A percentile compares a stretch with the other conserved stretches of the same genome.
phyloP scores from a whole-genome alignment of 2,329 filamentous ascomycete species.

The Colletotrichum australisinense region DNA sequence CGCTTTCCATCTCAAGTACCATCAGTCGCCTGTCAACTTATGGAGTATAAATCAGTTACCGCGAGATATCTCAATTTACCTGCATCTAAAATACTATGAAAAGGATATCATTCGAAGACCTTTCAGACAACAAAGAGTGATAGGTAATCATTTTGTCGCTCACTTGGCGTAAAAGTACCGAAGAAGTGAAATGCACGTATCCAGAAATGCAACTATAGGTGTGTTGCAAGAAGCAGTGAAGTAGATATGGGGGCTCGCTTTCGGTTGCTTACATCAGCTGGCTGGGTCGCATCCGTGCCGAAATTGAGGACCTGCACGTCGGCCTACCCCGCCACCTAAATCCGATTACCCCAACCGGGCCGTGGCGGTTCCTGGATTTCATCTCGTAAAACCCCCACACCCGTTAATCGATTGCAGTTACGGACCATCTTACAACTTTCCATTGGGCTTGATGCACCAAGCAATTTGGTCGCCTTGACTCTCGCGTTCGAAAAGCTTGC shows the following conservation, averaged over 20 bases:
- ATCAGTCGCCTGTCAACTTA: too few relatives aligned
- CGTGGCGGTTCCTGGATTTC: background rate
- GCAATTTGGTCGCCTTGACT: background rate
- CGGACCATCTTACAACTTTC: background rate
- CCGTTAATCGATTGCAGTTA: background rate
- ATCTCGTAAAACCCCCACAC: background rate
- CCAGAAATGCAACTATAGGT: too few relatives aligned
- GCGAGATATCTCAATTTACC: too few relatives aligned
- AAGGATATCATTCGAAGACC: too few relatives aligned
- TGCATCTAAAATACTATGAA: too few relatives aligned
- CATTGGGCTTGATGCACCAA: background rate
- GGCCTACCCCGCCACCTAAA: background rate
- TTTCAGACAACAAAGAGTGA: too few relatives aligned
- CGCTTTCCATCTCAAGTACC: too few relatives aligned
- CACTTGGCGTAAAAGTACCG: too few relatives aligned
- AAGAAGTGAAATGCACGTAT: background rate
- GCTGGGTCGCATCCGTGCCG: background rate
- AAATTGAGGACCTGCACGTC: background rate
- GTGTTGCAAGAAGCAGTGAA: background rate
- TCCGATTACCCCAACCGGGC: background rate
- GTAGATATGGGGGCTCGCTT: background rate
- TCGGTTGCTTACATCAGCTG: background rate
- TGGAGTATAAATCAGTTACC: fast-evolving
- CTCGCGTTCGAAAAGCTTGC: background rate
- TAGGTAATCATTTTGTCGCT: too few relatives aligned